These are phyloP conservation scores for Sarocladiaceae sp. DNA, from an alignment of 2,329 filamentous ascomycete genomes.

Conservation along the genomic window DNA sequence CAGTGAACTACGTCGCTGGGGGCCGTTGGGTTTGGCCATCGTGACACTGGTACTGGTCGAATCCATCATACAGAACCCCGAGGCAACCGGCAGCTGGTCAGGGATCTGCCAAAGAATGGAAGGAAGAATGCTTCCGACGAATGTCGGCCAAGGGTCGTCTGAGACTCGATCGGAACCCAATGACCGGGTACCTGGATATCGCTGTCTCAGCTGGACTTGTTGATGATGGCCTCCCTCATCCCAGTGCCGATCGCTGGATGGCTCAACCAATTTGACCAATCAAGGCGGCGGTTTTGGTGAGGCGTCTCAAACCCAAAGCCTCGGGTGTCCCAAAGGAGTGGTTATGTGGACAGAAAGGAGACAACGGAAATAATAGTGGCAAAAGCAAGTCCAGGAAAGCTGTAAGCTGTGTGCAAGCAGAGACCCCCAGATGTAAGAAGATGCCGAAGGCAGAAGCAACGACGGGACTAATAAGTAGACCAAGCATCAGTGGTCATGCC, in stretches of 20 bases:
- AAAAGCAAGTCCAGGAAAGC: conserved; percentile 1
- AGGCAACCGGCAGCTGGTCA: neutral
- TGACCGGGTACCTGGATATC: neutral
- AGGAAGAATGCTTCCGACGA: neutral
- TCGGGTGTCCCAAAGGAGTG: neutral
- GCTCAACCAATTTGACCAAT: neutral
- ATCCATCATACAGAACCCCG: neutral
- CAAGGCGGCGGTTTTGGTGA: neutral
- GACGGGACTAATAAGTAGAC: neutral
- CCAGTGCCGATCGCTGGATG: conserved; percentile 5
- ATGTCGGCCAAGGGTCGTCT: neutral
- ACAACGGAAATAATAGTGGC: no score
- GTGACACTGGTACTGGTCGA: neutral
- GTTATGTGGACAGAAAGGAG: neutral
- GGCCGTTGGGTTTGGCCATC: neutral
- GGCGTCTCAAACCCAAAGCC: conserved; percentile 1
- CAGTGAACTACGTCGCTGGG: neutral
- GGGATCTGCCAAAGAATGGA: neutral
- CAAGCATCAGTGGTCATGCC: no score
- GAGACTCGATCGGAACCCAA: neutral
- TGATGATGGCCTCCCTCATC: no score
- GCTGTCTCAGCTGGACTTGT: conserved; percentile 4
- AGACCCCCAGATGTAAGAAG: no score
- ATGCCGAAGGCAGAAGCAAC: neutral
- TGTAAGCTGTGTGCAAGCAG: neutral